These are phyloP conservation scores for Globisporangium sylvaticum DNA, from an alignment of 352 stramenopile species.

Conservation along the genomic window DNA sequence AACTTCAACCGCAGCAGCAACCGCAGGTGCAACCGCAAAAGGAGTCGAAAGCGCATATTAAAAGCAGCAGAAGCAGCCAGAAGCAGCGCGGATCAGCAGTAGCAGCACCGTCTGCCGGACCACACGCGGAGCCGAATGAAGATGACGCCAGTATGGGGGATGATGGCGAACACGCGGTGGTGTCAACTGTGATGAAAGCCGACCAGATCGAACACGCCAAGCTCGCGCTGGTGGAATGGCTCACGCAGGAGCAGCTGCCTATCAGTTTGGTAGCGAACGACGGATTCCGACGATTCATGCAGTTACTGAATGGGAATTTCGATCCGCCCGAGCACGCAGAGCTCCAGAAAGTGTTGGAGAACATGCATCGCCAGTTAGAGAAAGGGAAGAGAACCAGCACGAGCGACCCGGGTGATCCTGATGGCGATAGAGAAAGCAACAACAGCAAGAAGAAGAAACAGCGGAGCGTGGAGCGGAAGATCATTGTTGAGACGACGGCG, in stretches of 20 bases:
- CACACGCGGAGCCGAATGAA: background rate
- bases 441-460: background rate
- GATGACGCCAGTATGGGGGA: background rate
- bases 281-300: constrained; percentile 33
- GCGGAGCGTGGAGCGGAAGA: background rate
- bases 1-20: constrained; percentile 8
- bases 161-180: too few species aligned
- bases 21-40: background rate
- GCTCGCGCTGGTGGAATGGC: constrained; percentile 34
- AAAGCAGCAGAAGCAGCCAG: background rate
- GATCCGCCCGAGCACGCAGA: constrained; percentile 23
- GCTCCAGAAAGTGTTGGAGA: constrained; percentile 22
- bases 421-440: background rate
- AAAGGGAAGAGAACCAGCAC: background rate
- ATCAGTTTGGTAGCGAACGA: constrained; percentile 34
- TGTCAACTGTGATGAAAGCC: background rate
- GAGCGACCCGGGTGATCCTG: background rate
- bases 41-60: background rate
- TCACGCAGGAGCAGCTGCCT: constrained; percentile 41
- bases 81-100: background rate
- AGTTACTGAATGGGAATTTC: constrained; percentile 35
- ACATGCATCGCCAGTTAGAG: constrained; percentile 11
- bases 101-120: background rate
- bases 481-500: constrained; percentile 24
- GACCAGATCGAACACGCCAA: constrained; percentile 21